phyloP scores from a whole-genome alignment of 1,284 basidiomycete genomes.

The Sanghuangporus weigelae region DNA sequence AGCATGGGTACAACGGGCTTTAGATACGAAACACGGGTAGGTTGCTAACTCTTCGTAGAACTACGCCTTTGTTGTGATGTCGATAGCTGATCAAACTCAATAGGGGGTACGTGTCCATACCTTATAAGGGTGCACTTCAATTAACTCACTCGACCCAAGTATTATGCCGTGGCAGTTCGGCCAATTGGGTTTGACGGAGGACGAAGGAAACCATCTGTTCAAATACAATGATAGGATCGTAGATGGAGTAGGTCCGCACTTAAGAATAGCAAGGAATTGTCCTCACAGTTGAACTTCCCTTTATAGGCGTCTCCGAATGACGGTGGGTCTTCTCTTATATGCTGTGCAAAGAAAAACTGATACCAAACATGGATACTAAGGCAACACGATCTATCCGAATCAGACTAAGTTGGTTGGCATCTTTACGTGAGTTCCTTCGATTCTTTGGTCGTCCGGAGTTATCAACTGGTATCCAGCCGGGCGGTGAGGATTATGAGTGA shows the following conservation, averaged over 20 bases:
- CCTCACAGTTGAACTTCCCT: background rate
- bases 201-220: slow-evolving; percentile 46
- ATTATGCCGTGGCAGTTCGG: slow-evolving; percentile 61
- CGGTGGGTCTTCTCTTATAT: slow-evolving; percentile 28
- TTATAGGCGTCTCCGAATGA: slow-evolving; percentile 49
- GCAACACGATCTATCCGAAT: slow-evolving; percentile 44
- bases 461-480: background rate
- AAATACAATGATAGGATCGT: slow-evolving; percentile 50
- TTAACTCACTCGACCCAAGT: slow-evolving; percentile 27
- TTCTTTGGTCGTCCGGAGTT: too few species aligned
- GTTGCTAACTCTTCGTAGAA: slow-evolving; percentile 20
- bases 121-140: background rate
- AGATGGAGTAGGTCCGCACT: slow-evolving; percentile 31
- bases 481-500: slow-evolving; percentile 7
- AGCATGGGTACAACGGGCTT: slow-evolving; percentile 42
- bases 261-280: background rate
- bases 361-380: slow-evolving; percentile 20
- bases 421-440: slow-evolving; percentile 25
- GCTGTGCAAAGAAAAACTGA: background rate
- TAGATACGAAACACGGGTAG: slow-evolving; percentile 47
- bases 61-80: background rate
- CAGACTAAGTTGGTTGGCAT: slow-evolving; percentile 47
- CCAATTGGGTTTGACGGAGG: slow-evolving; percentile 42
- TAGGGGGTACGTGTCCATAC: slow-evolving; percentile 2
- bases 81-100: background rate